Conservation (phyloP, 2,329 filamentous ascomycete species). For the Coniochaeta sp. region DNA sequence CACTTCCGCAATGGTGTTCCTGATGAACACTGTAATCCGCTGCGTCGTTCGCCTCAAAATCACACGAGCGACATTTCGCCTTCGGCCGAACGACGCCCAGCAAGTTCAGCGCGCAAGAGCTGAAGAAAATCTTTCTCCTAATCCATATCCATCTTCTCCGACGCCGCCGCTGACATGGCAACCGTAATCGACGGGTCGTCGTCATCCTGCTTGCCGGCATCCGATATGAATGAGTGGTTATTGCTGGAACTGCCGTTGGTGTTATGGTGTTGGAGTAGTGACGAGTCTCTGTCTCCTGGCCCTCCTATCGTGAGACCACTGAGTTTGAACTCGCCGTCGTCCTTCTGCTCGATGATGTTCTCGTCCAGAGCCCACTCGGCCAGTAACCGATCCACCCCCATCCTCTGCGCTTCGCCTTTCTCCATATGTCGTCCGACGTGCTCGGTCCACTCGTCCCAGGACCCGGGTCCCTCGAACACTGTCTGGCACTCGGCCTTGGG, state of each 20-base stretch:
- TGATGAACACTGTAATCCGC: no score
- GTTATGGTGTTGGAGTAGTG: not conserved
- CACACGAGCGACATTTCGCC: no score
- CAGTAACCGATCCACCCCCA: constrained; percentile 52
- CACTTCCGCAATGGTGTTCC: no score
- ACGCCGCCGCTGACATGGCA: constrained; percentile 11
- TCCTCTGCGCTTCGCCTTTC: constrained; percentile 51
- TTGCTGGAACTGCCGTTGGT: constrained; percentile 4
- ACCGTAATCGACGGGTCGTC: constrained; percentile 20
- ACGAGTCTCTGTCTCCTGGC: not conserved
- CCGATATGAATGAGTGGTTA: constrained; percentile 10
- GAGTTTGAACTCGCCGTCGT: constrained; percentile 51
- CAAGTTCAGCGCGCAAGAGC: no score
- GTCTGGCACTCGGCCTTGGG: constrained; percentile 64
- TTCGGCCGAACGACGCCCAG: no score
- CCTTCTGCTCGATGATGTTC: constrained; percentile 52
- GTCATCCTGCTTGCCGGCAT: constrained; percentile 13
- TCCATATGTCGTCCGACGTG: constrained; percentile 90
- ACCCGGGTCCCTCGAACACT: constrained; percentile 62
- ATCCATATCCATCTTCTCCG: constrained; percentile 16
- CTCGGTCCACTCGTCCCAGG: constrained; percentile 89
- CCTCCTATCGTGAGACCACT: constrained; percentile 31
- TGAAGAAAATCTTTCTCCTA: no score
- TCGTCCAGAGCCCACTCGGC: constrained; percentile 58
- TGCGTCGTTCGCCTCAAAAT: no score